Evolutionary conservation across 768 basidiomycete genomes (phyloP).

Genomic region (Leccinum barrowsii): DNA sequence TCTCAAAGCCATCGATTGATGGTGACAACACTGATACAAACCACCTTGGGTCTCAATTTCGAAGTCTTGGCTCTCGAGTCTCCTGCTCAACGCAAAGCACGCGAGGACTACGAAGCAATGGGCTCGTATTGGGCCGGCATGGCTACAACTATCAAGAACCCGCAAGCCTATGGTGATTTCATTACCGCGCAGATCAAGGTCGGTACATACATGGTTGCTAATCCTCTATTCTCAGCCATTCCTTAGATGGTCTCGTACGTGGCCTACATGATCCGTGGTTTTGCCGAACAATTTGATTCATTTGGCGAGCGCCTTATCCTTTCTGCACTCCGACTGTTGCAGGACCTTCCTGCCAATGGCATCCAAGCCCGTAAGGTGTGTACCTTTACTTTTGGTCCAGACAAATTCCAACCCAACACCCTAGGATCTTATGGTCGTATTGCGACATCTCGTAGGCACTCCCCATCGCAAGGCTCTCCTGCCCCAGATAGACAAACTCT

Average conservation of each 20-base stretch:
- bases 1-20: conserved; percentile 74
- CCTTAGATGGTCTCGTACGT: conserved; percentile 84
- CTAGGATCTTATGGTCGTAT: conserved; percentile 89
- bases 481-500: conserved; percentile 80
- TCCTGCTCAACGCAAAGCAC: conserved; percentile 73
- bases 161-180: conserved; percentile 74
- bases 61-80: conserved; percentile 76
- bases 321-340: conserved; percentile 79
- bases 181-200: conserved; percentile 91
- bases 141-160: conserved; percentile 70
- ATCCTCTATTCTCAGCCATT: conserved; percentile 4
- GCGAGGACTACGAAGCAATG: conserved; percentile 77
- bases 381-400: background rate
- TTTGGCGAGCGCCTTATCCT: conserved; percentile 81
- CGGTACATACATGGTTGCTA: background rate
- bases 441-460: conserved; percentile 82
- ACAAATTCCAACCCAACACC: background rate
- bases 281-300: conserved; percentile 58
- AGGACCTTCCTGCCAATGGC: conserved; percentile 88
- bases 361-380: conserved; percentile 76
- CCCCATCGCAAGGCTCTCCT: conserved; percentile 70
- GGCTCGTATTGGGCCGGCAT: conserved; percentile 82
- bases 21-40: conserved; percentile 62
- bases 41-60: conserved; percentile 74
- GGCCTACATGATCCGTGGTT: conserved; percentile 80